Evolutionary conservation across 441 rosid genomes (phyloP).

Genomic region (Hura crepitans): DNA sequence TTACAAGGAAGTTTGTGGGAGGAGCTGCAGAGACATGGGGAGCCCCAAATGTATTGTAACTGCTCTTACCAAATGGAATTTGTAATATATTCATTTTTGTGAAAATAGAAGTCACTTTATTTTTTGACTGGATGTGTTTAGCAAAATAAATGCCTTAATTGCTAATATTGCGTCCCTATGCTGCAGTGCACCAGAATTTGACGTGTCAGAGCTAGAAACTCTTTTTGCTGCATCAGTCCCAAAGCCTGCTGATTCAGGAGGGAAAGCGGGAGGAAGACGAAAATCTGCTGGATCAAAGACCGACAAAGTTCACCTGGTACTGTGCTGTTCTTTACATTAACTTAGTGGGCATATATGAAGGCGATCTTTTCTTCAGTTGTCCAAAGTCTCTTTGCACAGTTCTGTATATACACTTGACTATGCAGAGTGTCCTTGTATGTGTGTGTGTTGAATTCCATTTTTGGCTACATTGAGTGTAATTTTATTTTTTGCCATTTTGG

Average conservation of each 20-base stretch:
- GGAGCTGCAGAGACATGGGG: slow-evolving; percentile 86
- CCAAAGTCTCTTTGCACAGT: background rate
- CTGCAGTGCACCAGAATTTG: slow-evolving; percentile 79
- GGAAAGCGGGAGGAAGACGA: slow-evolving; percentile 55
- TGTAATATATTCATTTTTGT: background rate
- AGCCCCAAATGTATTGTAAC: slow-evolving; percentile 62
- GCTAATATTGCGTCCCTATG: slow-evolving; percentile 17
- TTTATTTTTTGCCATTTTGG: background rate
- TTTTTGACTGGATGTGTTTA: slow-evolving; percentile 17
- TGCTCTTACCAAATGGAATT: slow-evolving; percentile 17
- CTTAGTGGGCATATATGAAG: background rate
- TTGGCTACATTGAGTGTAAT: too few species aligned
- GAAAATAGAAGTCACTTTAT: background rate
- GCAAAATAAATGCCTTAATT: slow-evolving; percentile 3
- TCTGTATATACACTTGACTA: background rate
- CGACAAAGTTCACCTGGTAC: slow-evolving; percentile 86
- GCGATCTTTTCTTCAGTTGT: background rate
- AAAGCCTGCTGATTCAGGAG: slow-evolving; percentile 55
- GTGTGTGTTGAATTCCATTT: background rate
- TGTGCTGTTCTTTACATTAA: too few species aligned
- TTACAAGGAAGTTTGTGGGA: slow-evolving; percentile 99
- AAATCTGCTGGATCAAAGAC: slow-evolving; percentile 79
- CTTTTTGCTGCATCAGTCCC: slow-evolving; percentile 81
- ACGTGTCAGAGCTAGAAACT: slow-evolving; percentile 85
- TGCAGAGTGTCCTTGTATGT: background rate